A percentile compares a stretch with the other conserved stretches of the same genome.
phyloP scores from a whole-genome alignment of 495 filamentous ascomycete species.

The Cladorrhinum samala region DNA sequence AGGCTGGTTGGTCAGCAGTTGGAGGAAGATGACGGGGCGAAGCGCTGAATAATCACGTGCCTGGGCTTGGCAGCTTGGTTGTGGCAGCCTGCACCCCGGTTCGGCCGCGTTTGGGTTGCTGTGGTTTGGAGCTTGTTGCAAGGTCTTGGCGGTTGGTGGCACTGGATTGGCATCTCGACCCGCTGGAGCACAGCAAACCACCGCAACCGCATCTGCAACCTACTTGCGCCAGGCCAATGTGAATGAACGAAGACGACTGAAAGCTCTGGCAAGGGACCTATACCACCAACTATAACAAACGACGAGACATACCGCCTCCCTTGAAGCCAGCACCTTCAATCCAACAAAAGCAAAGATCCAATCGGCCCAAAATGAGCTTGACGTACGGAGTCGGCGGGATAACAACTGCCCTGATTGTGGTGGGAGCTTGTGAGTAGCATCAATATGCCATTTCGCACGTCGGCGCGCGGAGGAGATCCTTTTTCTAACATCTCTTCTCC shows the following conservation, averaged over 20 bases:
- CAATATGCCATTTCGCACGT: not conserved
- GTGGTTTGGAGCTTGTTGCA: no score
- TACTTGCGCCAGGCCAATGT: constrained; percentile 3
- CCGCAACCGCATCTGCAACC: constrained; percentile 2
- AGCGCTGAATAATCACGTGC: constrained; percentile 9
- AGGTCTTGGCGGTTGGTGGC: constrained; percentile 16
- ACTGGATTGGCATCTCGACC: not conserved
- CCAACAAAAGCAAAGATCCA: no score
- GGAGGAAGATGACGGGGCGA: not conserved
- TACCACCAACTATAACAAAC: not conserved
- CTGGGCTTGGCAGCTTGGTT: not conserved
- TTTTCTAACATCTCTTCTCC: constrained; percentile 30
- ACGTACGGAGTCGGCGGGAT: constrained; percentile 65
- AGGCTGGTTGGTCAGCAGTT: constrained; percentile 1
- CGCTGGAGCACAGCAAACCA: not conserved
- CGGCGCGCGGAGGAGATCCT: not conserved
- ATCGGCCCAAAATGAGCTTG: constrained; percentile 40
- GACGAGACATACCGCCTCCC: not conserved
- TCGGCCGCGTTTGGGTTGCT: no score
- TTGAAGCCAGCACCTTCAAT: no score
- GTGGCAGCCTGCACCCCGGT: not conserved
- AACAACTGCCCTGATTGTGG: constrained; percentile 65
- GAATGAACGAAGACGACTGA: not conserved
- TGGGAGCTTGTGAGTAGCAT: constrained; percentile 71
- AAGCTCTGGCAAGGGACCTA: constrained; percentile 2